Percentiles rank a stretch among this genome's conserved stretches.
These are phyloP conservation scores for Scutellaria barbata DNA, from an alignment of 257 asterid genomes.

Conservation along the genomic window DNA sequence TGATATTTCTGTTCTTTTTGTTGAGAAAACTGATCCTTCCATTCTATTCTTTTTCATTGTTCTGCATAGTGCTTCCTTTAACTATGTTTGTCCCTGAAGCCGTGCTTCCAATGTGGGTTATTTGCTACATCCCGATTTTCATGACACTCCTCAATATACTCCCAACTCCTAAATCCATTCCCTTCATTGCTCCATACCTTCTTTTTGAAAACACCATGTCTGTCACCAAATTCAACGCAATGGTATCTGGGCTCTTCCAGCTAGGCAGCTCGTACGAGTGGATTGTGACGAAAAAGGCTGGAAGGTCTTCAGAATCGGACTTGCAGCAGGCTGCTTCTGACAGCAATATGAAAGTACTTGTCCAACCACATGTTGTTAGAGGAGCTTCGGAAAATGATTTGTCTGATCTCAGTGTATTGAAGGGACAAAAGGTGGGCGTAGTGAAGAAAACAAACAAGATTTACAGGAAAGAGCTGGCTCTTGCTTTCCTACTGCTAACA, in stretches of 20 bases:
- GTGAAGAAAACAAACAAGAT: slow-evolving; percentile 64
- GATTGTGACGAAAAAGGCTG: slow-evolving; percentile 72
- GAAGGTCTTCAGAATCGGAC: slow-evolving; percentile 65
- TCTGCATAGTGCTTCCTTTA: slow-evolving; percentile 70
- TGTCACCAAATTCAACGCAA: slow-evolving; percentile 74
- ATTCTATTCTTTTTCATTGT: slow-evolving; percentile 72
- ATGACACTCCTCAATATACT: slow-evolving; percentile 65
- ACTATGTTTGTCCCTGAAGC: slow-evolving; percentile 76
- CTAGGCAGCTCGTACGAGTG: slow-evolving; percentile 76
- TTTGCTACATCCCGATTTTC: slow-evolving; percentile 61
- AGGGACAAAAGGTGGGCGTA: slow-evolving; percentile 32
- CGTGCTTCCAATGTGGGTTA: slow-evolving; percentile 64
- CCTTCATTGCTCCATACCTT: slow-evolving; percentile 73
- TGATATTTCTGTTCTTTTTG: slow-evolving; percentile 66
- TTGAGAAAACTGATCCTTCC: slow-evolving; percentile 74
- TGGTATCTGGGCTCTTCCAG: slow-evolving; percentile 69
- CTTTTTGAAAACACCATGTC: slow-evolving; percentile 78
- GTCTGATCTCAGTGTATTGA: slow-evolving; percentile 39
- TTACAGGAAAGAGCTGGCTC: slow-evolving; percentile 71
- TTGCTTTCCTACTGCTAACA: slow-evolving; percentile 65
- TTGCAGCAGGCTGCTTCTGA: slow-evolving; percentile 53
- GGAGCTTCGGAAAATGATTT: slow-evolving; percentile 52
- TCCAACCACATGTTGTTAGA: slow-evolving; percentile 40
- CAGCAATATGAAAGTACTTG: slow-evolving; percentile 37
- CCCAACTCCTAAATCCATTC: slow-evolving; percentile 67